Base-by-base conservation (phyloP, 441 rosid genomes). In the Populus hybrid region DNA sequence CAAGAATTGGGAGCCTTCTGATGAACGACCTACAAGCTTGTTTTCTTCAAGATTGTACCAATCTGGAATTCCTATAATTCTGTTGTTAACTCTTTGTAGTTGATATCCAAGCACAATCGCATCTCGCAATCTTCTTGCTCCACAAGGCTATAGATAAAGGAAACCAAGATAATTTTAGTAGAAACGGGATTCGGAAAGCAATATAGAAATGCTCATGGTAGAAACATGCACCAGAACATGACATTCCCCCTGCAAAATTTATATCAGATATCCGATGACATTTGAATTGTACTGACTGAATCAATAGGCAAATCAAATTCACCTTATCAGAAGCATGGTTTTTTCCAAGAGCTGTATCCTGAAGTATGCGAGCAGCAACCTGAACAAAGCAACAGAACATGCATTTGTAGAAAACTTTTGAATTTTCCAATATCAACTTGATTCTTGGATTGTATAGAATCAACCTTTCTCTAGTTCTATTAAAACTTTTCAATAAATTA, bases 91-190 rank as follows among this genome's bases (percentile, higher is more conserved):
- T 86, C 99, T 93, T 85, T 97, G 98, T 81, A 97, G 88, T 84
- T 94, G 99, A 90, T 97, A 97, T 30, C 99, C 99, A 74, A 97
- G 93, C 84, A 97, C 81, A 73, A 97, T 97, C 5, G 99, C 99
- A 86, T 97, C 99, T 72, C 99, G 96, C 86, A 97, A 83, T 89
- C 99, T 92, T 90, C 99, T 89, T 77, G 97, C 98, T 5, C 99
- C 99, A 86, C 99, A 93, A 72, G 92, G 83, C 99, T 97, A 82
- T 75, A 81, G 76, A 64, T 26, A 59, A 67, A n/a, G n/a, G 71
- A 71, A 16, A 71, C 20, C 18, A 38, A 61, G 74, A 73, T 34
- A 73, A 74, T 16, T 20, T 46, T 40, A n/a, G 28, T 50, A 23
- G n/a, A 53, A 53, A 53, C 18, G 61, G n/a, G n/a, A 53, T 53